Evolutionary conservation across 352 stramenopile genomes (phyloP), one percentile per base, ranked within the genome.

Genomic region (Phytopythium boreale): DNA sequence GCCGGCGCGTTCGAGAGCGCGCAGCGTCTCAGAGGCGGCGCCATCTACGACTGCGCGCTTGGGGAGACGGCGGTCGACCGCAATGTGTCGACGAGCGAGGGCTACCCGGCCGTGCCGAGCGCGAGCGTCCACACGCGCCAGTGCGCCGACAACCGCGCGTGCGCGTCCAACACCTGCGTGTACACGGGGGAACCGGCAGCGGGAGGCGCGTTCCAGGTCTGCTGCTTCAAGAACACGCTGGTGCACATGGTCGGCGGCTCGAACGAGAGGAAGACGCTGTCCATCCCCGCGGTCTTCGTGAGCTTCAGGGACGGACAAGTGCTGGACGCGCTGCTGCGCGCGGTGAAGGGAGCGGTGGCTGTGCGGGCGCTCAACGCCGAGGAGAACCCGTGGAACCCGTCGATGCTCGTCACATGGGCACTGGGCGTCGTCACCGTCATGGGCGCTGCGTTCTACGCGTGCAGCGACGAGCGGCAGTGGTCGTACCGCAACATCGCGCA

Each of bases 391-490:
- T 91, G 82, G 82, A 89, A 91, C 51, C 31, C 74, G 29, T 84
- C 80, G 12, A 91, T 91, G 82, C 62, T 80, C 15, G 51, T 88
- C 19, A 85, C 77, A 27, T 91, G 82, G 82, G 46, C 80, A 11
- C 65, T 91, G 17, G 82, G 77, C 7, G 79, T 91, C 17, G 22
- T 66, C 22, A 74, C 79, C 14, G 77, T 89, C 44, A 49, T 82
- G 24, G 49, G 67, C 11, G 72, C 77, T 4, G 79, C 82, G 0
- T 87, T 88, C 60, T 77, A 77, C 59, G 82, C 82, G 8, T 79
- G 75, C 37, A 71, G 62, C 11, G 68, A 84, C 7, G 82, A 91
- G 56, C 73, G 80, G 1, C 37, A 70, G 36, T 82, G 79, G 46
- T 85, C 76, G 61, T 86, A 84, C 50, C 64, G 80, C 43, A 78